A percentile compares a stretch with the other conserved stretches of the same genome.
phyloP scores from a whole-genome alignment of 148 eudicot genomes.

The Selenicereus undatus region DNA sequence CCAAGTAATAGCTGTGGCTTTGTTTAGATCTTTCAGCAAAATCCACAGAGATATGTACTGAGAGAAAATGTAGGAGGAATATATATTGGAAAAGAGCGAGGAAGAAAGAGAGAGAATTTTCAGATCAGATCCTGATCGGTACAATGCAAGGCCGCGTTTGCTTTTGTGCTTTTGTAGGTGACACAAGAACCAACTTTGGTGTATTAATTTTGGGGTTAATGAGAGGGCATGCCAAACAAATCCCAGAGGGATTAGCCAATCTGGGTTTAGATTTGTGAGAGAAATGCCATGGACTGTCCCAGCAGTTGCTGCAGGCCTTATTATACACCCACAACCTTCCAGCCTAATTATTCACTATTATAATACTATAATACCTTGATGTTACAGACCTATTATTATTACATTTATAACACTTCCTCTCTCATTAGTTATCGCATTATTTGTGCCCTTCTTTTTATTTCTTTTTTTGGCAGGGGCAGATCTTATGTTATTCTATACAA shows the following conservation, averaged over 20 bases:
- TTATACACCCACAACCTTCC: conserved; percentile 1
- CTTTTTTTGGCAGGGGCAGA: background rate
- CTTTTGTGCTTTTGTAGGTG: background rate
- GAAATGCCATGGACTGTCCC: conserved; percentile 35
- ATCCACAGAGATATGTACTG: background rate
- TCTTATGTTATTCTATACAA: too few relatives aligned
- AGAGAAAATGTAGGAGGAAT: conserved; percentile 1
- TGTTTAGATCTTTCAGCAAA: background rate
- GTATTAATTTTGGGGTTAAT: conserved; percentile 25
- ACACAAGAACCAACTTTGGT: conserved; percentile 56
- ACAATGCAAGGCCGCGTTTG: conserved; percentile 1
- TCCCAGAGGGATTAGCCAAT: conserved; percentile 47
- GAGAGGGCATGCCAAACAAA: conserved; percentile 56
- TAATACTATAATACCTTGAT: background rate
- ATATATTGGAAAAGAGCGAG: background rate
- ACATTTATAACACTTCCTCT: background rate
- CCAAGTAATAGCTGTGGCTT: background rate
- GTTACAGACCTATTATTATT: background rate
- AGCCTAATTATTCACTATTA: background rate
- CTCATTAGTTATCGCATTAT: background rate
- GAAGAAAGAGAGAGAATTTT: background rate
- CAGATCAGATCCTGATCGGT: background rate
- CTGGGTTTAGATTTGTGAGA: conserved; percentile 51
- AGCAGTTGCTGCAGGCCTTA: conserved; percentile 23
- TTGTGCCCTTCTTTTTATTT: background rate